Base-by-base conservation (phyloP, 2,329 filamentous ascomycete species). In the Ceratocystis eucalypticola region DNA sequence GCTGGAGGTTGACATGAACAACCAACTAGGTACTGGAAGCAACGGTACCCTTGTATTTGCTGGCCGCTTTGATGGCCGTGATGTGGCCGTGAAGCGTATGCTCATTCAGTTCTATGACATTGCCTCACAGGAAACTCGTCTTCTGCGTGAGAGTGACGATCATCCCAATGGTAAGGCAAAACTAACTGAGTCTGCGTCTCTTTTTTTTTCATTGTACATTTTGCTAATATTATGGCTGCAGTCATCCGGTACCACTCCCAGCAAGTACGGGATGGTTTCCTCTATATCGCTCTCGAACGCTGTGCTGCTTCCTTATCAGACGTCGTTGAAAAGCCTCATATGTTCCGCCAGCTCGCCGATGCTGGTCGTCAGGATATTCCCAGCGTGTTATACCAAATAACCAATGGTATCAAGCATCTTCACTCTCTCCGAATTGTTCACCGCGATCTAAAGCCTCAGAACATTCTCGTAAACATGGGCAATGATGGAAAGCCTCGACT, bases 161-260 rank as follows among this genome's bases (percentile, higher is more conserved):
- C 94, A 99, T 72, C 87, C 88, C 12, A 97, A 99, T 74, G 84
- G 83, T 85, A 77, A 69, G 76, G 71, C 25, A 22, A 41, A 41
- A 41, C 10, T 5, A 41, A 4, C 48, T 12, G 10, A 15, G 5
- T n/a, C 48, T 25, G 20, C 20, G 25, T 7, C n/a, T 20, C 61
- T 17, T 20, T 25, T 17, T 30, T 33, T 33, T 7, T 7, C 6
- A 12, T 62, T 37, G 48, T 30, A 22, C 25, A 7, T 30, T 28
- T 64, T 68, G 64, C 71, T 76, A 73, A 77, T 65, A 17, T 17
- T n/a, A 4, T 2, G 65, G 3, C 66, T 5, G 5, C 44, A 86
- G 93, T 99, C 53, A 96, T 99, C 70, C 90, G 93, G 48, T 99
- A 99, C 74, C 96, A 91, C 72, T 91, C 92, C 62, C 92, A 96